Conservation (phyloP, 108 stramenopile genomes). For the Conticribra weissflogii region DNA sequence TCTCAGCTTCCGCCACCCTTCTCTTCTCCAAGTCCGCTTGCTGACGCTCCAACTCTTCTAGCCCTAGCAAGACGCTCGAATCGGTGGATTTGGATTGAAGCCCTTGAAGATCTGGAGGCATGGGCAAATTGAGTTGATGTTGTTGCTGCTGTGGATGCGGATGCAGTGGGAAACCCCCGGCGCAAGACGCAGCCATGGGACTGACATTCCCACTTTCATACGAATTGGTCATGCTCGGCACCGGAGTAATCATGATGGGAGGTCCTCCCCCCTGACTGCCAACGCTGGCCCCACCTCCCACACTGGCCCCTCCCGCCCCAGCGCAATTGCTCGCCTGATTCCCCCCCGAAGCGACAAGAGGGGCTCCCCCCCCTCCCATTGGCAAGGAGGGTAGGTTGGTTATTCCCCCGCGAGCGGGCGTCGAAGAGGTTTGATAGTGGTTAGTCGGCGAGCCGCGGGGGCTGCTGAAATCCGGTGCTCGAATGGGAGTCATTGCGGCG, state of each 20-base stretch:
- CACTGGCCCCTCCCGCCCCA: too few species aligned
- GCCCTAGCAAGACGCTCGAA: slow-evolving; percentile 33
- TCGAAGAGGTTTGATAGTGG: too few species aligned
- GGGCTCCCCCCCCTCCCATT: too few species aligned
- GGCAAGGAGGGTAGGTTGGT: too few species aligned
- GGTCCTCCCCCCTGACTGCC: background rate
- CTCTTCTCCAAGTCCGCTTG: slow-evolving; percentile 47
- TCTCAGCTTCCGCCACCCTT: slow-evolving; percentile 3
- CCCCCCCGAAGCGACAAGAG: too few species aligned
- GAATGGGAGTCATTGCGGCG: background rate
- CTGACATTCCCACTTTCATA: background rate
- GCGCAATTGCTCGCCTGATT: too few species aligned
- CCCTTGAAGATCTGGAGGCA: background rate
- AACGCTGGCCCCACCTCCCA: background rate
- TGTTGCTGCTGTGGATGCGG: background rate
- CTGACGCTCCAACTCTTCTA: slow-evolving; percentile 56
- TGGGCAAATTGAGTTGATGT: background rate
- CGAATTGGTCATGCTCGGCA: background rate
- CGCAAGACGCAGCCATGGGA: background rate
- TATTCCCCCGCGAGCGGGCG: too few species aligned
- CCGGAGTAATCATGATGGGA: background rate
- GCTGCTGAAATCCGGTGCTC: too few species aligned
- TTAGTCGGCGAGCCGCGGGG: too few species aligned
- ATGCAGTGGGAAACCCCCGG: background rate
- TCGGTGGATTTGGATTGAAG: slow-evolving; percentile 6